These are phyloP conservation scores for Chaetomiaceae sp. DNA, from an alignment of 2,329 filamentous ascomycete genomes.

Conservation along the genomic window DNA sequence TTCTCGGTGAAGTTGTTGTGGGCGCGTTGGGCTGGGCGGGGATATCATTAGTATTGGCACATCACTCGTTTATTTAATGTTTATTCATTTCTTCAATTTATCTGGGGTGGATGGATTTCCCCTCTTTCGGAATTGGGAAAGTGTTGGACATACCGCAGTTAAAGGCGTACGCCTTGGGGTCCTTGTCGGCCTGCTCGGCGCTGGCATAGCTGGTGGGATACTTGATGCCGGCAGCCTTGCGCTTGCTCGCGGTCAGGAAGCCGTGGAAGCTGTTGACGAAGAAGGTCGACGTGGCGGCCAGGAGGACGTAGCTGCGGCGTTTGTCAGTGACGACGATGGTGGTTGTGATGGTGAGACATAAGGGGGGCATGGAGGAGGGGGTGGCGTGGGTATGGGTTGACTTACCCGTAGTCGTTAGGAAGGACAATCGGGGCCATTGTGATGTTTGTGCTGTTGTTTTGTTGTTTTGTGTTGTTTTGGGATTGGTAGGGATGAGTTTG, in stretches of 20 bases:
- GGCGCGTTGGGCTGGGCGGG: constrained; percentile 55
- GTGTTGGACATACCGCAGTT: constrained; percentile 57
- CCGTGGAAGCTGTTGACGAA: constrained; percentile 53
- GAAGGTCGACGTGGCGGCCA: constrained; percentile 51
- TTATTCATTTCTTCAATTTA: neutral
- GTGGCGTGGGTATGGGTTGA: neutral
- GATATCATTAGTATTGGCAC: no score
- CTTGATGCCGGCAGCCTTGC: constrained; percentile 48
- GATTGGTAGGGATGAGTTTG: neutral
- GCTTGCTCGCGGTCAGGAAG: constrained; percentile 42
- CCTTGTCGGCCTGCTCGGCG: constrained; percentile 49
- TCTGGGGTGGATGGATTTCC: neutral
- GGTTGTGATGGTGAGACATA: neutral
- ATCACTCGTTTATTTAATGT: neutral
- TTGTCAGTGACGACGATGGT: no score
- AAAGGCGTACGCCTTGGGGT: constrained; percentile 51
- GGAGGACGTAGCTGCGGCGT: constrained; percentile 54
- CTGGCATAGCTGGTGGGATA: constrained; percentile 57
- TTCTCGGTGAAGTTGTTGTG: constrained; percentile 63
- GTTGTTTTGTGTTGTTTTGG: neutral
- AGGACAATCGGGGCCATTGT: constrained; percentile 43
- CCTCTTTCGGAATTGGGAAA: no score
- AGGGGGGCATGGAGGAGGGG: no score
- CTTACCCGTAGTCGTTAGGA: constrained; percentile 47
- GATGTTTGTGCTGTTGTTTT: constrained; percentile 13